Evolutionary conservation across 352 stramenopile genomes (phyloP), one percentile per base, ranked within the genome.

Genomic region (Globisporangium viniferum): DNA sequence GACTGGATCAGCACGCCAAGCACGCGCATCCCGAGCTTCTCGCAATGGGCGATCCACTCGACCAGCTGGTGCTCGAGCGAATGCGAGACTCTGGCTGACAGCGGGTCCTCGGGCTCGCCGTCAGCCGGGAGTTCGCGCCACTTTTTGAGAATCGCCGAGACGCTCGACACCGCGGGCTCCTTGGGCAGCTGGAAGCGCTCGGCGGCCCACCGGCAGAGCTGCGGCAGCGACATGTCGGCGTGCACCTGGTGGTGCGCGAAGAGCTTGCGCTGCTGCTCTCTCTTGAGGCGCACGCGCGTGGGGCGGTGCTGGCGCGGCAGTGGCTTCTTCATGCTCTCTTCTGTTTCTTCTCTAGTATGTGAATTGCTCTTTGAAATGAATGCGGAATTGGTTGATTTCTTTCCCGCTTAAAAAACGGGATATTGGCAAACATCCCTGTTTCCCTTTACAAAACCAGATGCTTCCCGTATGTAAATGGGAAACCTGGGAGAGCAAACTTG

Each of bases 121-220:
- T 33, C 15, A 14, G 10, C 29, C 9, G 54, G 15, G 15, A 8
- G 41, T n/a, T 49, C 29, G 29, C 54, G 54, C 27, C 54, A 59
- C 3, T n/a, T 20, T 35, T 59, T 59, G 54, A 59, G 54, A 20
- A 59, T 59, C 27, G 33, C 6, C 54, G 54, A 59, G 54, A 59
- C 29, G 29, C 54, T 59, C 14, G 54, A 39, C 2, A 22, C 27
- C 15, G 54, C 15, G 6, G 54, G 54, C 15, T 20, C 27, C 54
- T 59, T 59, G 54, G 27, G 27, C 15, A 59, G 29, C 29, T 36
- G 20, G 29, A 59, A 59, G 54, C 54, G 54, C 29, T n/a, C 6
- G 15, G 29, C 54, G 7, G 15, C 18, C 29, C 29, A 59, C 6
- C 35, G 27, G 6, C 15, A 39, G 54, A 59, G 29, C 27, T 59